Conservation (phyloP, 345 rosid genomes). For the Lagerstroemia speciosa region DNA sequence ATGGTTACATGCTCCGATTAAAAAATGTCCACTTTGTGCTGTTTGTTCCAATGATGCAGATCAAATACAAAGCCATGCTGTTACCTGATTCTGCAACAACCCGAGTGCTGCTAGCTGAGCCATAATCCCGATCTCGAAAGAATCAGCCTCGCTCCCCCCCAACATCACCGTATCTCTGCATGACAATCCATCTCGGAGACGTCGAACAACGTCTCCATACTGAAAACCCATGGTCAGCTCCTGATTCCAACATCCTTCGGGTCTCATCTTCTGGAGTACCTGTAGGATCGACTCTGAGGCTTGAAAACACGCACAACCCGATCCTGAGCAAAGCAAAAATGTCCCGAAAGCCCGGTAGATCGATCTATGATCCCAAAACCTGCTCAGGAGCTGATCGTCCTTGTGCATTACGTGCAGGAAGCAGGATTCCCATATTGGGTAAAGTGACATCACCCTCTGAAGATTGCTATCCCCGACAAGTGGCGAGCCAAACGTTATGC, state of each 20-base stretch:
- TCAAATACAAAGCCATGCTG: background rate
- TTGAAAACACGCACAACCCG: slow-evolving; percentile 34
- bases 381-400: slow-evolving; percentile 25
- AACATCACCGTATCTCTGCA: slow-evolving; percentile 14
- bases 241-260: slow-evolving; percentile 6
- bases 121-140: slow-evolving; percentile 17
- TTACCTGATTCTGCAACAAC: slow-evolving; percentile 20
- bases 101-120: slow-evolving; percentile 28
- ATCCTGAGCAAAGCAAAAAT: slow-evolving; percentile 32
- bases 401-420: slow-evolving; percentile 43
- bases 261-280: slow-evolving; percentile 17
- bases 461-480: slow-evolving; percentile 33
- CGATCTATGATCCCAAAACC: background rate
- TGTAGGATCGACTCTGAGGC: slow-evolving; percentile 29
- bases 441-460: slow-evolving; percentile 22
- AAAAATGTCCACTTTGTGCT: too few relatives aligned
- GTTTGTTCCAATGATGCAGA: background rate
- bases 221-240: slow-evolving; percentile 9
- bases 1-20: too few relatives aligned
- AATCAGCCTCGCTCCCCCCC: background rate
- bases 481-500: slow-evolving; percentile 70
- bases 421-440: slow-evolving; percentile 33
- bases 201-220: slow-evolving; percentile 11
- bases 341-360: slow-evolving; percentile 47
- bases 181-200: slow-evolving; percentile 8